Percentiles rank a stretch among this genome's conserved stretches.
phyloP scores from a whole-genome alignment of 2,329 filamentous ascomycete species.

The Chaetomium olivaceum region DNA sequence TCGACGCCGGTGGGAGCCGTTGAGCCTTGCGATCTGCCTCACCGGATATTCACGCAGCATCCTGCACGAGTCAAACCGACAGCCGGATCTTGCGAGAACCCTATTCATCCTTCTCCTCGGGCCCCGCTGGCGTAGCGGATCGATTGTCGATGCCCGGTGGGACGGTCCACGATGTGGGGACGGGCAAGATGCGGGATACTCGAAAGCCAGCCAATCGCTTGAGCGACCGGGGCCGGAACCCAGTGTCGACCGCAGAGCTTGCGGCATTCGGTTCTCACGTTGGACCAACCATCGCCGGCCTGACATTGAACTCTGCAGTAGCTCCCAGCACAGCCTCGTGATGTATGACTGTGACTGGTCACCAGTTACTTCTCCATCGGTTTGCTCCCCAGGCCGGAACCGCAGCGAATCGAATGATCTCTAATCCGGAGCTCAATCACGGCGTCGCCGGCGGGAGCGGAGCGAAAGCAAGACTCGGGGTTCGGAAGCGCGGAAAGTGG shows the following conservation, averaged over 20 bases:
- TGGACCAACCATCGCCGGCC: constrained; percentile 22
- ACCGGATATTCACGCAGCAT: neutral
- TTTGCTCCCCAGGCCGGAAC: neutral
- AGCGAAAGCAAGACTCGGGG: neutral
- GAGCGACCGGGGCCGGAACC: constrained; percentile 25
- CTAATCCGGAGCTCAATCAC: constrained; percentile 11
- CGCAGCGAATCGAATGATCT: constrained; percentile 18
- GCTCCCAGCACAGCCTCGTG: constrained; percentile 30
- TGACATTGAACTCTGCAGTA: neutral
- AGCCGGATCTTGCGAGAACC: constrained; percentile 10
- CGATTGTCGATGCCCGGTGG: constrained; percentile 18
- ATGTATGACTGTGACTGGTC: constrained; percentile 22
- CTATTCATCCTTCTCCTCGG: constrained; percentile 23
- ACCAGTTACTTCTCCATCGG: constrained; percentile 5
- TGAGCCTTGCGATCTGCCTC: constrained; percentile 23
- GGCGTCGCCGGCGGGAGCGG: constrained; percentile 23
- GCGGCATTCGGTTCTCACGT: constrained; percentile 11
- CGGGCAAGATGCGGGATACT: constrained; percentile 25
- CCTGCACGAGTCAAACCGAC: neutral
- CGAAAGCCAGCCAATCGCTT: constrained; percentile 40
- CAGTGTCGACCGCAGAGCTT: constrained; percentile 18
- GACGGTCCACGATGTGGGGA: constrained; percentile 13
- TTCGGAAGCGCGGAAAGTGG: neutral
- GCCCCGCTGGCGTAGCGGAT: constrained; percentile 11
- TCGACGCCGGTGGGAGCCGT: neutral